A percentile compares a stretch with the other conserved stretches of the same genome.
phyloP scores from a whole-genome alignment of 129 eudicot genomes.

The Deinandra increscens region DNA sequence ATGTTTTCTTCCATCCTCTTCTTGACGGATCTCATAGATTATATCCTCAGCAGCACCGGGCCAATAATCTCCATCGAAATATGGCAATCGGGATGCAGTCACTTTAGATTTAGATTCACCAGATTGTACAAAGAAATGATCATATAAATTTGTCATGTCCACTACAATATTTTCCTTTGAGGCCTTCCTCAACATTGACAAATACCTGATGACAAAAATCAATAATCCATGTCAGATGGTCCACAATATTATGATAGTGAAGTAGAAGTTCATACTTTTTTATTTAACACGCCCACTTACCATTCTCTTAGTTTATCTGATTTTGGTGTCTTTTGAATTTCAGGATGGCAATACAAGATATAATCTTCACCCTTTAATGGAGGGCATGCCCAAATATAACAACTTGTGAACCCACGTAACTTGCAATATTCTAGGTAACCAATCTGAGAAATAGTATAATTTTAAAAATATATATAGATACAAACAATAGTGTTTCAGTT shows the following conservation, averaged over 20 bases:
- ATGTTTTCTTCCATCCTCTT: slow-evolving; percentile 81
- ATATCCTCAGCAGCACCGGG: slow-evolving; percentile 99
- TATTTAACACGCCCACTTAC: slow-evolving; percentile 45
- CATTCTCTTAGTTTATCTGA: slow-evolving; percentile 96
- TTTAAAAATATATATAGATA: not conserved
- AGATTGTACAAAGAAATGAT: slow-evolving; percentile 73
- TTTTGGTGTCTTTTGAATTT: slow-evolving; percentile 97
- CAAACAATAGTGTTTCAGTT: not conserved
- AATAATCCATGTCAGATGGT: slow-evolving; percentile 9
- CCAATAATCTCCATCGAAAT: slow-evolving; percentile 99
- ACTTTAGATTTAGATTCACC: slow-evolving; percentile 97
- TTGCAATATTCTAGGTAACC: slow-evolving; percentile 95
- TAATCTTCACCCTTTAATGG: slow-evolving; percentile 98
- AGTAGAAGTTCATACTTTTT: not conserved
- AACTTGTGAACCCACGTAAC: slow-evolving; percentile 88
- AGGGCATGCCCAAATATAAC: slow-evolving; percentile 99
- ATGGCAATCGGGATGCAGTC: slow-evolving; percentile 91
- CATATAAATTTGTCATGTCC: slow-evolving; percentile 77
- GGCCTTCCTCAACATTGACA: slow-evolving; percentile 91
- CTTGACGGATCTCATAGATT: slow-evolving; percentile 74
- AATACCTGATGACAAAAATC: slow-evolving; percentile 53
- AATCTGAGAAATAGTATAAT: slow-evolving; percentile 49
- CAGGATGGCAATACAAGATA: slow-evolving; percentile 96
- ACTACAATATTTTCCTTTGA: slow-evolving; percentile 78
- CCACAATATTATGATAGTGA: not conserved